Base-by-base conservation (phyloP, 2,329 filamentous ascomycete genomes). In the Capronia coronata region DNA sequence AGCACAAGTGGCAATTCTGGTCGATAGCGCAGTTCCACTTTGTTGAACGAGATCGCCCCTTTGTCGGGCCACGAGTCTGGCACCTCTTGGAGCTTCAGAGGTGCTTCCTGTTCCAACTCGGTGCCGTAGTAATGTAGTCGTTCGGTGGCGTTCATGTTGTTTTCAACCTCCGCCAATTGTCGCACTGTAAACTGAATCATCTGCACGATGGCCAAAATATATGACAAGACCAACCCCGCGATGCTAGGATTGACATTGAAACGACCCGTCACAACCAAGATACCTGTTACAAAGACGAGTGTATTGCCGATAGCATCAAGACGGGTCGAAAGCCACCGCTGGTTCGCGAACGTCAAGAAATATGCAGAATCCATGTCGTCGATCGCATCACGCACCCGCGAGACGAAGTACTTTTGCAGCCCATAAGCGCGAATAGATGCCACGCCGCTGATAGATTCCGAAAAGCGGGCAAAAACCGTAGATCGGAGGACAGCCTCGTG, bases 131-230 rank as follows among this genome's bases (percentile, higher is more conserved):
- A 88, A 65, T 89, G 82, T 27, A 97, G 75, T 43, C 93, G 84
- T 69, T 97, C 91, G 0, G 94, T 93, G 0, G 90, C 84, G 66
- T 96, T 97, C 91, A 97, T 97, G 64, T 90, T 88, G 69, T 96
- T 97, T 68, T 97, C 91, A 7, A 97, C 88, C 67, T 96, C 91
- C 21, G 91, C 91, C 6, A 96, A 76, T 68, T 97, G 91, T 14
- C 93, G 81, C 14, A 97, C 87, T 0, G 88, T 91, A 67, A 96
- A 96, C 64, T 96, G 91, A 57, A 97, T 84, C 85, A 96, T 89
- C 67, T 94, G 87, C 14, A 94, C 89, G 62, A 96, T 94, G 11
- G 84, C 79, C 14, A 98, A 76, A 63, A 97, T 94, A 67, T 97
- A 97, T 40, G 86, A 93, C 18, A 98, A 76, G 0, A 97, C 89